A percentile compares a stretch with the other conserved stretches of the same genome.
Conservation (phyloP, 148 eudicot species). For the Dianthus caryophyllus region DNA sequence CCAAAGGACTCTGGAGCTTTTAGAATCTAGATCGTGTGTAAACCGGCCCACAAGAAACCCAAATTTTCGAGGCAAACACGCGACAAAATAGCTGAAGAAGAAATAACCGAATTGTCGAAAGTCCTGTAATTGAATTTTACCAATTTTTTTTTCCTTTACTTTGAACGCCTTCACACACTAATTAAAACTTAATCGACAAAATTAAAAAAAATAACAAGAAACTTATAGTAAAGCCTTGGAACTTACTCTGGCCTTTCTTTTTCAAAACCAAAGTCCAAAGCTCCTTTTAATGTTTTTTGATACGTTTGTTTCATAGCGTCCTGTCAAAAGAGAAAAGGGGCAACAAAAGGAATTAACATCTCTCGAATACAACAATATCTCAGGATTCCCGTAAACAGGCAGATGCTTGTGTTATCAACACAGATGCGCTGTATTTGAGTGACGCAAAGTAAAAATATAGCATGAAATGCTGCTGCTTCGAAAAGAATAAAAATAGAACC, state of each 20-base stretch:
- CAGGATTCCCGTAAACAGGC: too few species aligned
- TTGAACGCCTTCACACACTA: background rate
- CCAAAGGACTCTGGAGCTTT: background rate
- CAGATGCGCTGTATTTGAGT: too few species aligned
- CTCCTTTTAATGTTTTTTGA: conserved; percentile 77
- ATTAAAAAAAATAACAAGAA: conserved; percentile 3
- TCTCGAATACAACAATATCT: background rate
- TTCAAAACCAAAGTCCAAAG: conserved; percentile 83
- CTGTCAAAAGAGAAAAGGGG: conserved; percentile 34
- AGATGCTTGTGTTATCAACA: too few species aligned
- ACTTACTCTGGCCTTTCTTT: conserved; percentile 98
- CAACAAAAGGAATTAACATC: conserved; percentile 15
- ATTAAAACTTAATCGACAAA: background rate
- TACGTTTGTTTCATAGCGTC: conserved; percentile 97
- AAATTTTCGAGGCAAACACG: background rate
- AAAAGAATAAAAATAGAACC: too few species aligned
- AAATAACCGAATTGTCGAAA: background rate
- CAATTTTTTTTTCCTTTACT: background rate
- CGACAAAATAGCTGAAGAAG: background rate
- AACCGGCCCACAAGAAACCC: background rate
- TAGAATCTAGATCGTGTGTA: background rate
- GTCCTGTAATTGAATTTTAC: too few species aligned
- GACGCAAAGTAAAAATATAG: too few species aligned
- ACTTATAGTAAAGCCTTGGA: background rate
- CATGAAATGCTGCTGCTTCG: too few species aligned